Base-by-base conservation (phyloP, 768 basidiomycete genomes). In the Suillus subluteus region DNA sequence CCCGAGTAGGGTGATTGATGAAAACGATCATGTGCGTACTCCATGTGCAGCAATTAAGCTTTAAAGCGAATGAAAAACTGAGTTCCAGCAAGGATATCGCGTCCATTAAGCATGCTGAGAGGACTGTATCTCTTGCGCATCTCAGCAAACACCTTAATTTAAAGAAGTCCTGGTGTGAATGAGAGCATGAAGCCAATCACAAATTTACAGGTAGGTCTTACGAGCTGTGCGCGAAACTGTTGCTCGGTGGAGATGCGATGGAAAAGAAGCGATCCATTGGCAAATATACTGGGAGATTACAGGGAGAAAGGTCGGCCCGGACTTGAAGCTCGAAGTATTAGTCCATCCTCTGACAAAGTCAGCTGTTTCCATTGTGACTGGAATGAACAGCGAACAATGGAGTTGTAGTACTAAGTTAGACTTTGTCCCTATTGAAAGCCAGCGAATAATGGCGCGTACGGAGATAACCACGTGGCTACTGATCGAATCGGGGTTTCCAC, bases 381-480 rank as follows among this genome's bases (percentile, higher is more conserved):
- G n/a, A 48, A 11, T 48, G 46, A 48, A 26, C 26, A 26, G 26
- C 26, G 26, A 26, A 26, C 26, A 26, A 41, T 15, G 4, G 13
- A 41, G 40, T 15, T 41, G 15, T 5, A 6, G 12, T 32, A 26
- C 26, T 26, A 40, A 44, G 18, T 8, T 21, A 9, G 8, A 44
- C 44, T 21, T 23, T 12, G 23, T 21, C 9, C 18, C 2, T 2
- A 41, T 61, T 61, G 16, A 41, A 61, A 30, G 59, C 16, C 18
- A 61, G 59, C 58, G 58, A 41, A 18, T 26, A 26, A 30, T 40
- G 38, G 3, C 26, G 35, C 35, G 35, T 35, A 30, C 26, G 40
- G 59, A 43, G 41, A 41, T 61, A 61, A 61, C 41, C 58, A 58
- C 58, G 58, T 58, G 58, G 55, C 8, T 9, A 40, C 23, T 23